phyloP scores from a whole-genome alignment of 495 filamentous ascomycete species.

The Aspergillus funiculosus region DNA sequence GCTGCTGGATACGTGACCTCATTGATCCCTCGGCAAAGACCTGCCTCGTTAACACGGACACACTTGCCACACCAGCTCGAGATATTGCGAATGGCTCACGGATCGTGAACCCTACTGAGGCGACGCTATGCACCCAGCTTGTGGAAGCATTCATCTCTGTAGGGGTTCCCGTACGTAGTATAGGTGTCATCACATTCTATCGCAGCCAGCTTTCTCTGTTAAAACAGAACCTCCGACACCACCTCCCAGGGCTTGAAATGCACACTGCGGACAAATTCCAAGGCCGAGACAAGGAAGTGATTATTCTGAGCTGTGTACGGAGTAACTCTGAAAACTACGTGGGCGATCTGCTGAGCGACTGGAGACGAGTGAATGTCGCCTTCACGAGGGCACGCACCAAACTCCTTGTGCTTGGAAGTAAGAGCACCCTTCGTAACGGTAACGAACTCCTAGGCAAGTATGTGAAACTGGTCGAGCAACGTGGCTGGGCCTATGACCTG shows the following conservation, averaged over 20 bases:
- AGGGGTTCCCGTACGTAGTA: slow-evolving; percentile 67
- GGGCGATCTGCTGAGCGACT: slow-evolving; percentile 85
- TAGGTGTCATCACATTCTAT: slow-evolving; percentile 99
- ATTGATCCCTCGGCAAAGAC: slow-evolving; percentile 64
- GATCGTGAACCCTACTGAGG: slow-evolving; percentile 79
- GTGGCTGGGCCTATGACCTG: slow-evolving; percentile 71
- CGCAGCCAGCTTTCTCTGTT: slow-evolving; percentile 75
- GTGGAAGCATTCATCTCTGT: slow-evolving; percentile 68
- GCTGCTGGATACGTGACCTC: slow-evolving; percentile 82
- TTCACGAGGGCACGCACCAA: slow-evolving; percentile 89
- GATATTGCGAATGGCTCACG: slow-evolving; percentile 74
- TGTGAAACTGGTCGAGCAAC: slow-evolving; percentile 65
- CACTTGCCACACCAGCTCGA: slow-evolving; percentile 52
- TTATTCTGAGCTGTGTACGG: slow-evolving; percentile 79
- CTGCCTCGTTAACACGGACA: slow-evolving; percentile 83
- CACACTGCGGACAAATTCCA: slow-evolving; percentile 96
- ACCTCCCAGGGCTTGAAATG: slow-evolving; percentile 67
- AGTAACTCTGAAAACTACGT: slow-evolving; percentile 74
- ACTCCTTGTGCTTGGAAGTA: slow-evolving; percentile 77
- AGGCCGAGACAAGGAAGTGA: slow-evolving; percentile 87
- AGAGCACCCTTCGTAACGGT: slow-evolving; percentile 60
- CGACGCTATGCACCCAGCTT: slow-evolving; percentile 65
- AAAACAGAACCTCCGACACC: slow-evolving; percentile 47
- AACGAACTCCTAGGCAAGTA: slow-evolving; percentile 74
- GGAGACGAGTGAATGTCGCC: slow-evolving; percentile 90